phyloP scores from a whole-genome alignment of 345 rosid species.

The Isatis tinctoria region DNA sequence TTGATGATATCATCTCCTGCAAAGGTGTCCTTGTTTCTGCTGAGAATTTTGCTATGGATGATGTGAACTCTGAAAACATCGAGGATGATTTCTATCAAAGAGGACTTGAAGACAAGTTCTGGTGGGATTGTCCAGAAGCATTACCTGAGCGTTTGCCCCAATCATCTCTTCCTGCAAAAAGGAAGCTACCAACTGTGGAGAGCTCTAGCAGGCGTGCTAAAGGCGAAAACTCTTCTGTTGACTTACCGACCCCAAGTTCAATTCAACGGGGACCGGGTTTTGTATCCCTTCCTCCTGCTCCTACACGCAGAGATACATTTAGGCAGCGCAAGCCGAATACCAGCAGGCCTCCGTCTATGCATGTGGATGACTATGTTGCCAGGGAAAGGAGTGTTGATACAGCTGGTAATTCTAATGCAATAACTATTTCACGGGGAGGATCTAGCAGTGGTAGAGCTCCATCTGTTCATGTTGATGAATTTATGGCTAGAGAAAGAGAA shows the following conservation, averaged over 20 bases:
- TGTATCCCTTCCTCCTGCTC: conserved; percentile 58
- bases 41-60: conserved; percentile 38
- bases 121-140: conserved; percentile 97
- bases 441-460: conserved; percentile 97
- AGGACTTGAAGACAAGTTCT: conserved; percentile 66
- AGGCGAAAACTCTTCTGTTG: conserved; percentile 67
- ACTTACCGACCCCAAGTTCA: conserved; percentile 50
- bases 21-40: conserved; percentile 37
- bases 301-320: conserved; percentile 77
- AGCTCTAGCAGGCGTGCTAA: conserved; percentile 62
- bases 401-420: conserved; percentile 68
- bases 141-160: conserved; percentile 81
- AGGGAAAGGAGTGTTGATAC: conserved; percentile 88
- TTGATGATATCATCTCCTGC: conserved; percentile 41
- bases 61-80: conserved; percentile 36
- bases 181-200: conserved; percentile 69
- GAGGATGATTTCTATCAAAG: conserved; percentile 54
- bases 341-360: conserved; percentile 99
- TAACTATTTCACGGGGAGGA: conserved; percentile 74
- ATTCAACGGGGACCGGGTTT: conserved; percentile 64
- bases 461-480: conserved; percentile 98
- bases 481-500: conserved; percentile 96
- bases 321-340: conserved; percentile 96
- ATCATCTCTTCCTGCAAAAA: conserved; percentile 50
- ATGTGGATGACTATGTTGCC: conserved; percentile 98